Percentiles rank a stretch among this genome's conserved stretches.
These are phyloP conservation scores for Striga asiatica DNA, from an alignment of 257 asterid genomes.

Conservation along the genomic window DNA sequence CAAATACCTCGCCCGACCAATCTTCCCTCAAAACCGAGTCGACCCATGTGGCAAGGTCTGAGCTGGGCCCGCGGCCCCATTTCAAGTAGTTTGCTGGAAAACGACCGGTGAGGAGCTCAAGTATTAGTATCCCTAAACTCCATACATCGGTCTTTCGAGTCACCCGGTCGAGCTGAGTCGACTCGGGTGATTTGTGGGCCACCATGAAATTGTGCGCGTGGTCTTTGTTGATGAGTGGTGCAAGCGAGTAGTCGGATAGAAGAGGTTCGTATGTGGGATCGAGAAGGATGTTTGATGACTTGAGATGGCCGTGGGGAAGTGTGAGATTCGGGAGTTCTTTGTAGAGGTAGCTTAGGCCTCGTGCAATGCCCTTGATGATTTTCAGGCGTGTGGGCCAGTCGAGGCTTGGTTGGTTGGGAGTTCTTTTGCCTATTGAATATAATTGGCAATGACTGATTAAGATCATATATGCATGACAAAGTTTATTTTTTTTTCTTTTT, in stretches of 20 bases:
- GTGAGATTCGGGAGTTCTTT: conserved; percentile 66
- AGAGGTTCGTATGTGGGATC: conserved; percentile 36
- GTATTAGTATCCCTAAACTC: conserved; percentile 71
- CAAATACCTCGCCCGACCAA: conserved; percentile 30
- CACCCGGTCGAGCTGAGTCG: conserved; percentile 34
- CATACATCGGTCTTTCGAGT: conserved; percentile 74
- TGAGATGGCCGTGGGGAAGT: conserved; percentile 86
- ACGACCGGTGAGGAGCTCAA: conserved; percentile 61
- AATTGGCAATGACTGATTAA: too few species aligned
- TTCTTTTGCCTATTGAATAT: conserved; percentile 36
- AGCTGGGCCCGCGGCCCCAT: conserved; percentile 24
- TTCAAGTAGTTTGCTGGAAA: conserved; percentile 57
- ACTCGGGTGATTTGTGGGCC: conserved; percentile 78
- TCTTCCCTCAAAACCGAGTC: not conserved
- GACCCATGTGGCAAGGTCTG: not conserved
- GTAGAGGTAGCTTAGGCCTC: conserved; percentile 56
- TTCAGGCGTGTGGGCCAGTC: conserved; percentile 72
- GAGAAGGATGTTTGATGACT: conserved; percentile 84
- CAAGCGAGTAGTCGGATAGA: conserved; percentile 63
- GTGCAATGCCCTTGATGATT: conserved; percentile 61
- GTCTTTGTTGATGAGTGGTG: conserved; percentile 63
- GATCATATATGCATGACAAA: too few species aligned
- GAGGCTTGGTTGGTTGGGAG: conserved; percentile 21
- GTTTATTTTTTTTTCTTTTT: too few species aligned
- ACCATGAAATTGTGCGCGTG: conserved; percentile 64